phyloP scores from a whole-genome alignment of 2,329 filamentous ascomycete species.

The Pseudogymnoascus sp. region DNA sequence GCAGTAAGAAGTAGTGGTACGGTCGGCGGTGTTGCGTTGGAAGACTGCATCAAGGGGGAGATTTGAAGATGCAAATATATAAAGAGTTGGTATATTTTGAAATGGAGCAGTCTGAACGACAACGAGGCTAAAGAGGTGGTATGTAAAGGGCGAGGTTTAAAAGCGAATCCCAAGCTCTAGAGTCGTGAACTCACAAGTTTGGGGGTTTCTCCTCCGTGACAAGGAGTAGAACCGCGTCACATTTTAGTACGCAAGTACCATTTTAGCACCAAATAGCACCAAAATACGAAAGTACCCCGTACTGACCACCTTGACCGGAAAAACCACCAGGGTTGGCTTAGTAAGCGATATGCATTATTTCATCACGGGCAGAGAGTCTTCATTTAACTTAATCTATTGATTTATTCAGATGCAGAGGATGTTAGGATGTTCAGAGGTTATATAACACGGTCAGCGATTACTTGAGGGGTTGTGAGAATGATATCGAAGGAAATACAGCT shows the following conservation, averaged over 20 bases:
- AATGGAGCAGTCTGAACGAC: neutral
- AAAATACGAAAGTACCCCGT: neutral
- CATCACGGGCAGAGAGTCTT: constrained; percentile 1
- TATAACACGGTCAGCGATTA: neutral
- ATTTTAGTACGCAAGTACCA: constrained; percentile 8
- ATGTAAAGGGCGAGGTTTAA: neutral
- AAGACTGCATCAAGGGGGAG: constrained; percentile 3
- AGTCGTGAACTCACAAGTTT: neutral
- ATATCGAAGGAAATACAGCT: neutral
- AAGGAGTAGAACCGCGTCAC: constrained; percentile 9
- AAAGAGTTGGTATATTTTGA: neutral
- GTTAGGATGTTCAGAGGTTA: neutral
- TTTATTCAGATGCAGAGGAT: neutral
- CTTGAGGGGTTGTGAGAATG: neutral
- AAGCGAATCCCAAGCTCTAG: neutral
- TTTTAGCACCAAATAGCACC: neutral
- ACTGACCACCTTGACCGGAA: constrained; percentile 5
- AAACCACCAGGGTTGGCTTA: constrained; percentile 1
- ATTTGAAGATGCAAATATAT: constrained; percentile 4
- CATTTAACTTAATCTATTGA: constrained; percentile 1
- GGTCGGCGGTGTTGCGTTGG: constrained; percentile 6
- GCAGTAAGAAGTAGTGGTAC: neutral
- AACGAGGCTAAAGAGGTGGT: neutral
- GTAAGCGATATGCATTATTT: neutral
- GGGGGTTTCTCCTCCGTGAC: neutral